These are phyloP conservation scores for Neurospora sp. DNA, from an alignment of 495 filamentous ascomycete species.

Conservation along the genomic window DNA sequence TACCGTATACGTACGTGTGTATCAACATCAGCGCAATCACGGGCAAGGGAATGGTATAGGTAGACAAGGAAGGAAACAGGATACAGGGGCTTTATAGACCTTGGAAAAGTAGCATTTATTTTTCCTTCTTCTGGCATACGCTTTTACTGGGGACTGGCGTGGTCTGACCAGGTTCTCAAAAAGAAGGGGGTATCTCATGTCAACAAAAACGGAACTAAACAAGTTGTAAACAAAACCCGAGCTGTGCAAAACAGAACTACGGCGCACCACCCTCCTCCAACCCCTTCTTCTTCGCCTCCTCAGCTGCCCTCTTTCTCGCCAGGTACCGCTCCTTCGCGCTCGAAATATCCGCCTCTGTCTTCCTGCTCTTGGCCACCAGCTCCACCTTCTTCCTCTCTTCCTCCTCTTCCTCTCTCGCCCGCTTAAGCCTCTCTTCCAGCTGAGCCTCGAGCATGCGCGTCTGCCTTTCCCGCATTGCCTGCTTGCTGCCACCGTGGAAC, in stretches of 20 bases:
- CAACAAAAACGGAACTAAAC: neutral
- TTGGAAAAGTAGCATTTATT: neutral
- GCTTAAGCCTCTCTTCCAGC: conserved; percentile 63
- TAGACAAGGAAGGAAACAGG: neutral
- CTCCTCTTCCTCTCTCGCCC: conserved; percentile 65
- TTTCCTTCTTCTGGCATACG: neutral
- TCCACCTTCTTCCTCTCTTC: conserved; percentile 58
- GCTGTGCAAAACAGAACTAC: neutral
- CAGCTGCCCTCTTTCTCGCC: conserved; percentile 72
- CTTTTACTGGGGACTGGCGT: neutral
- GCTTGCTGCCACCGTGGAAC: conserved; percentile 40
- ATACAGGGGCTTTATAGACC: neutral
- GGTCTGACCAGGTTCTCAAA: neutral
- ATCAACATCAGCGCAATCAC: neutral
- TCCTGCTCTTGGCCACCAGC: conserved; percentile 58
- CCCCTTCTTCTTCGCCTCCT: conserved; percentile 51
- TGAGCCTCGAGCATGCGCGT: conserved; percentile 80
- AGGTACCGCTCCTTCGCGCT: conserved; percentile 83
- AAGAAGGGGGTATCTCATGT: neutral
- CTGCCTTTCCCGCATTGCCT: conserved; percentile 69
- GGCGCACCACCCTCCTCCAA: conserved; percentile 5
- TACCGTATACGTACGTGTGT: neutral
- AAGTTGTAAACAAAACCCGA: neutral
- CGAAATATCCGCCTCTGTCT: conserved; percentile 70
- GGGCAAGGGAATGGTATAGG: neutral